A percentile compares a stretch with the other conserved stretches of the same genome.
These are phyloP conservation scores for Fusarium continuum DNA, from an alignment of 2,329 filamentous ascomycete genomes.

Conservation along the genomic window DNA sequence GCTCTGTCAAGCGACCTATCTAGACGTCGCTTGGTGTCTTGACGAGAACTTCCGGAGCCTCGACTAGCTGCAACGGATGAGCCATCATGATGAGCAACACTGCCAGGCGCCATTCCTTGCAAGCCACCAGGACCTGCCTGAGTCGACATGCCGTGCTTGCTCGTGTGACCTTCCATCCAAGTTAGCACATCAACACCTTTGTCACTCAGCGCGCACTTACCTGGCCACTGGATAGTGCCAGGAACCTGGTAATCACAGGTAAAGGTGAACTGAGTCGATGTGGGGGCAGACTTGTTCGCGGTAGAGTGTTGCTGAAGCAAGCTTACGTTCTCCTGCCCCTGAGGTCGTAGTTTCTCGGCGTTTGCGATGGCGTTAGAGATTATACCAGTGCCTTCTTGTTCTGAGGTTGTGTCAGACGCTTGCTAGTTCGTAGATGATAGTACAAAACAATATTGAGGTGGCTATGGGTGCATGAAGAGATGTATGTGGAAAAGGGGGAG, in stretches of 20 bases:
- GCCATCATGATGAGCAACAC: constrained; percentile 47
- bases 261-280: constrained; percentile 93
- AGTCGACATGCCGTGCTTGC: constrained; percentile 33
- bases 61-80: constrained; percentile 47
- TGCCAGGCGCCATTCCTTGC: constrained; percentile 25
- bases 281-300: constrained; percentile 67
- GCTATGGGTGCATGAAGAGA: not conserved
- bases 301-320: constrained; percentile 75
- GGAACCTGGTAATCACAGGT: constrained; percentile 91
- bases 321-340: constrained; percentile 81
- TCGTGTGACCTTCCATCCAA: constrained; percentile 37
- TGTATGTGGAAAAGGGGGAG: not conserved
- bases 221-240: constrained; percentile 79
- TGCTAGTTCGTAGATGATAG: not conserved
- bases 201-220: constrained; percentile 46
- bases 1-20: constrained; percentile 78
- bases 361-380: constrained; percentile 93
- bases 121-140: constrained; percentile 25
- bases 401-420: constrained; percentile 29
- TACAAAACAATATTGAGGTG: not conserved
- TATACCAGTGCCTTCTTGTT: constrained; percentile 72
- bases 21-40: constrained; percentile 70
- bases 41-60: constrained; percentile 49
- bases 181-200: constrained; percentile 1
- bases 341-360: constrained; percentile 74